Evolutionary conservation across 768 basidiomycete species (phyloP).

Genomic region (Collybiopsis luxurians): DNA sequence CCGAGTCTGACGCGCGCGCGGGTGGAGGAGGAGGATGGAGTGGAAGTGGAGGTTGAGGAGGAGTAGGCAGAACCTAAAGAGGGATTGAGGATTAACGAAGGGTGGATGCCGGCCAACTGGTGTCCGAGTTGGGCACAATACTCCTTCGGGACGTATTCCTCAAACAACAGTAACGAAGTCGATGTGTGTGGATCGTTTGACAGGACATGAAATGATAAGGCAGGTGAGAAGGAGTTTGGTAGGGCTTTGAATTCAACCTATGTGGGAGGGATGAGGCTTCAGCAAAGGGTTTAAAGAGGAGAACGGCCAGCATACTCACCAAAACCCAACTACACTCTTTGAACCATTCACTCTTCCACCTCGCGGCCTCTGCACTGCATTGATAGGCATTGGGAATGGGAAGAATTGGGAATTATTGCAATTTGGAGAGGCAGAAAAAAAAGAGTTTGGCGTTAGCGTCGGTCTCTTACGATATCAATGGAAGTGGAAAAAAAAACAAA

Average conservation of each 20-base stretch:
- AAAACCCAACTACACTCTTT: slow-evolving; percentile 79
- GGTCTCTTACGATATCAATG: too few relatives aligned
- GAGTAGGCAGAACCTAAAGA: too few relatives aligned
- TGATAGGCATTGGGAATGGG: too few relatives aligned
- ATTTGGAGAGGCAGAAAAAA: too few relatives aligned
- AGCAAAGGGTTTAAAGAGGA: background rate
- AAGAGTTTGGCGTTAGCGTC: too few relatives aligned
- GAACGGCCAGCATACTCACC: slow-evolving; percentile 45
- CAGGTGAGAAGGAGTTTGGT: slow-evolving; percentile 15
- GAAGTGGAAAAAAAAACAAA: background rate
- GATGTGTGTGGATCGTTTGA: slow-evolving; percentile 63
- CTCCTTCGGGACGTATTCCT: slow-evolving; percentile 91
- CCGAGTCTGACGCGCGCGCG: too few relatives aligned
- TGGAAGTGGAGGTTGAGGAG: background rate
- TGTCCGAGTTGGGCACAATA: slow-evolving; percentile 80
- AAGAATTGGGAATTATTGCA: too few relatives aligned
- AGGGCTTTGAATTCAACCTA: slow-evolving; percentile 88
- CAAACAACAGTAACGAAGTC: slow-evolving; percentile 75
- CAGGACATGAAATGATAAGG: too few relatives aligned
- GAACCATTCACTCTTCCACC: background rate
- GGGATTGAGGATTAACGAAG: background rate
- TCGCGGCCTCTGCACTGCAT: background rate
- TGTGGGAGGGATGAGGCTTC: background rate
- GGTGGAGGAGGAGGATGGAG: background rate
- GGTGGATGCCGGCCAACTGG: too few relatives aligned